A percentile compares a stretch with the other conserved stretches of the same genome.
phyloP scores from a whole-genome alignment of 495 filamentous ascomycete species.

The Tuber umbilicatum region DNA sequence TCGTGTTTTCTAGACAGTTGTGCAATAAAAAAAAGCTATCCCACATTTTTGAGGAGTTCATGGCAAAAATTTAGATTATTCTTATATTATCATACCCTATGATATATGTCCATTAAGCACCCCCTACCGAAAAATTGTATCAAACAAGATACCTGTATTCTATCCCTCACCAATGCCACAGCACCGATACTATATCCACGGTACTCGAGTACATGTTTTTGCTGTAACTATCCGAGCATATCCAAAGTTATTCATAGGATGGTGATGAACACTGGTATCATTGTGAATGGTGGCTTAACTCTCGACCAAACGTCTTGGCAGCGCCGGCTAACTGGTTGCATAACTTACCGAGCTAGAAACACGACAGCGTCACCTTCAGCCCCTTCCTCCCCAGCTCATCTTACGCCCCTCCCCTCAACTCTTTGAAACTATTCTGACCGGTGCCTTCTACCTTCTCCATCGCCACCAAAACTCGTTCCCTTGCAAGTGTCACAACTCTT shows the following conservation, averaged over 20 bases:
- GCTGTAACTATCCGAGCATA: background rate
- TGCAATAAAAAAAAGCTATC: background rate
- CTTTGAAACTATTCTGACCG: background rate
- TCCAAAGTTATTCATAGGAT: background rate
- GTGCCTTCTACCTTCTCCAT: background rate
- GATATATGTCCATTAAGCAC: background rate
- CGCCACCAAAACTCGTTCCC: background rate
- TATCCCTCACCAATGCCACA: background rate
- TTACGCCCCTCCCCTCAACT: background rate
- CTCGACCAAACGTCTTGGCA: background rate
- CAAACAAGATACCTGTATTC: background rate
- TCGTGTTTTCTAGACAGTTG: background rate
- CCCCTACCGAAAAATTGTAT: background rate
- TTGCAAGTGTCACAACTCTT: slow-evolving; percentile 5
- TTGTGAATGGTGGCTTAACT: background rate
- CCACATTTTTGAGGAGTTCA: background rate
- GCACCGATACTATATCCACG: no score
- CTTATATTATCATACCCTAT: background rate
- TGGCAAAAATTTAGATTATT: background rate
- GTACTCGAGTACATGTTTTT: background rate
- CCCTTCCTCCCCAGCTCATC: background rate
- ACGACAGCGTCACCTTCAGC: background rate
- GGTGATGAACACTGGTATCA: background rate
- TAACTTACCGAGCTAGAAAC: background rate
- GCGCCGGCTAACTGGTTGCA: background rate